Evolutionary conservation across 1,284 basidiomycete species (phyloP).

Genomic region (Mycena citricolor): DNA sequence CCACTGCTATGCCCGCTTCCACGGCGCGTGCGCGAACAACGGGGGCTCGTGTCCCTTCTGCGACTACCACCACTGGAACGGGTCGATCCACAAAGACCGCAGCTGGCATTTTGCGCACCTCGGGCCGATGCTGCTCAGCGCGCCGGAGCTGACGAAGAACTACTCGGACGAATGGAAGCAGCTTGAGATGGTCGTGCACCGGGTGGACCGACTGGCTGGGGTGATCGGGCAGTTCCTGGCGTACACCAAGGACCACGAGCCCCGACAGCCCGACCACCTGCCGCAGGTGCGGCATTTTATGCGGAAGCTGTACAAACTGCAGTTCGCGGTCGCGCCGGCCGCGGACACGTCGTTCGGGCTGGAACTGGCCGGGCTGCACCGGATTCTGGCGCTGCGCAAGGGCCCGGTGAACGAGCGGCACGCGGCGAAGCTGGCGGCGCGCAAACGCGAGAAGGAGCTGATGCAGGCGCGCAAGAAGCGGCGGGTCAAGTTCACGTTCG

Average conservation of each 20-base stretch:
- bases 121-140: slow-evolving; percentile 62
- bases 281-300: slow-evolving; percentile 82
- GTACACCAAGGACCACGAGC: slow-evolving; percentile 62
- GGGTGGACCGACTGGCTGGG: slow-evolving; percentile 67
- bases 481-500: slow-evolving; percentile 71
- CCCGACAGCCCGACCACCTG: slow-evolving; percentile 71
- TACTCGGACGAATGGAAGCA: slow-evolving; percentile 78
- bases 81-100: slow-evolving; percentile 73
- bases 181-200: slow-evolving; percentile 72
- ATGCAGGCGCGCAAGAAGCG: slow-evolving; percentile 57
- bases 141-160: slow-evolving; percentile 70
- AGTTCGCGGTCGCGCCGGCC: slow-evolving; percentile 76
- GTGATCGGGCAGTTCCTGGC: slow-evolving; percentile 77
- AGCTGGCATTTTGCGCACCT: slow-evolving; percentile 80
- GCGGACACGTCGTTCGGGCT: slow-evolving; percentile 77
- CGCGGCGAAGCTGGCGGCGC: slow-evolving; percentile 32
- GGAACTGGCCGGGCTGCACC: slow-evolving; percentile 75
- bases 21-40: slow-evolving; percentile 77
- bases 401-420: slow-evolving; percentile 34
- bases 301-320: slow-evolving; percentile 81
- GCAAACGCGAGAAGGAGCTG: slow-evolving; percentile 17
- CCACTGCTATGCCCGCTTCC: slow-evolving; percentile 80
- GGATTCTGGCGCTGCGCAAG: slow-evolving; percentile 65
- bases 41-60: slow-evolving; percentile 88
- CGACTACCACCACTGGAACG: slow-evolving; percentile 86